Evolutionary conservation across 2,329 filamentous ascomycete species (phyloP), one percentile per base, ranked within the genome.

Genomic region (Harringtonia lauricola): DNA sequence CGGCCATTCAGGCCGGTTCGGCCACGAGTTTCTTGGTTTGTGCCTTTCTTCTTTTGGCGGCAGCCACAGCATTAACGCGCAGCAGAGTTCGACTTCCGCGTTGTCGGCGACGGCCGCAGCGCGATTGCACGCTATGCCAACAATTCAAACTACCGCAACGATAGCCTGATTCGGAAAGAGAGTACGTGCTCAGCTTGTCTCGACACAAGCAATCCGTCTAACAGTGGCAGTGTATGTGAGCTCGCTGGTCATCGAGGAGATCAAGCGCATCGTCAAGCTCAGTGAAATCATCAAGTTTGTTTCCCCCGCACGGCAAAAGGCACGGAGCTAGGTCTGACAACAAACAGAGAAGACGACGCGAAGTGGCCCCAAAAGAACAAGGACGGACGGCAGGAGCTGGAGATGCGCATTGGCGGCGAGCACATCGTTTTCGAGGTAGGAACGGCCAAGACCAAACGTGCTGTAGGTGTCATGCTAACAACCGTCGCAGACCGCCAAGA

Each of bases 311-410:
- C n/a, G 3, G 6, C n/a, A 14, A 18, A 8, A 13, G 22, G 7
- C 4, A 8, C 12, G 8, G 3, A n/a, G 30, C 21, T 13, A 28
- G 31, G 35, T 37, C 17, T 21, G n/a, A n/a, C 9, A 15, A n/a
- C 22, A 30, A 17, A 49, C 53, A 94, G 87, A 70, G 92, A 98
- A 79, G 92, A 98, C 59, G 92, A 98, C 62, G 85, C 81, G 22
- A 95, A 95, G 62, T 98, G 92, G 92, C 92, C 92, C 1, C 87
- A 94, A 64, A 98, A 96, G 76, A 98, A 98, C 69, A 96, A 96
- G 67, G 92, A 98, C 56, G 92, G 92, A 30, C 79, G 90, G 51
- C 92, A 98, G 62, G 92, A 98, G 66, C 72, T 98, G 39, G 92
- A 98, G 64, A 95, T 98, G 47, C 77, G 89, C 39, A 62, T 98